phyloP scores from a whole-genome alignment of 352 stramenopile species.

The Globisporangium carolinianum region DNA sequence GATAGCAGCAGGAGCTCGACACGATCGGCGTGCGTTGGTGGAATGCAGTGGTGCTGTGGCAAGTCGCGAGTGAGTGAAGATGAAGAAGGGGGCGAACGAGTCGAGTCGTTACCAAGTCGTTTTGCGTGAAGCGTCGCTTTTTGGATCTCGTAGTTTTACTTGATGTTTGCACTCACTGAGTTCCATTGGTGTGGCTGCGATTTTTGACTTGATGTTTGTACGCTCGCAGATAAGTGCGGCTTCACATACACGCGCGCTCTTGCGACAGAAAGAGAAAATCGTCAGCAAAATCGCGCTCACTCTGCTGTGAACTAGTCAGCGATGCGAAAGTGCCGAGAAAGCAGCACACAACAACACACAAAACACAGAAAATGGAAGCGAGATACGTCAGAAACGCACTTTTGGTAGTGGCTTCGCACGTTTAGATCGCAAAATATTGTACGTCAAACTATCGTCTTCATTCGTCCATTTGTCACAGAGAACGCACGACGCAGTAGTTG shows the following conservation, averaged over 20 bases:
- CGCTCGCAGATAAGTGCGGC: too few relatives aligned
- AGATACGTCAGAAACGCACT: neutral
- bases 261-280: too few relatives aligned
- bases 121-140: neutral
- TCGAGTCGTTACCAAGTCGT: neutral
- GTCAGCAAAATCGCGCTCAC: neutral
- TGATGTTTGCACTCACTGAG: neutral
- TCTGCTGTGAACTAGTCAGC: neutral
- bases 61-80: neutral
- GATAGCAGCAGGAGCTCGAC: neutral
- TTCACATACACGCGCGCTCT: neutral
- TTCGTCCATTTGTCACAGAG: too few relatives aligned
- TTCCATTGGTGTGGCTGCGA: too few relatives aligned
- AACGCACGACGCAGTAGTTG: too few relatives aligned
- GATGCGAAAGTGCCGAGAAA: too few relatives aligned
- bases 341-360: neutral
- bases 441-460: too few relatives aligned
- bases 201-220: neutral
- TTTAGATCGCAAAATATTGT: too few relatives aligned
- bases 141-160: neutral
- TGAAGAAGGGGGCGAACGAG: neutral
- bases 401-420: too few relatives aligned
- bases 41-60: neutral
- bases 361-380: neutral
- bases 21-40: neutral